These are phyloP conservation scores for Boletales sp. DNA, from an alignment of 768 basidiomycete species.

Conservation along the genomic window DNA sequence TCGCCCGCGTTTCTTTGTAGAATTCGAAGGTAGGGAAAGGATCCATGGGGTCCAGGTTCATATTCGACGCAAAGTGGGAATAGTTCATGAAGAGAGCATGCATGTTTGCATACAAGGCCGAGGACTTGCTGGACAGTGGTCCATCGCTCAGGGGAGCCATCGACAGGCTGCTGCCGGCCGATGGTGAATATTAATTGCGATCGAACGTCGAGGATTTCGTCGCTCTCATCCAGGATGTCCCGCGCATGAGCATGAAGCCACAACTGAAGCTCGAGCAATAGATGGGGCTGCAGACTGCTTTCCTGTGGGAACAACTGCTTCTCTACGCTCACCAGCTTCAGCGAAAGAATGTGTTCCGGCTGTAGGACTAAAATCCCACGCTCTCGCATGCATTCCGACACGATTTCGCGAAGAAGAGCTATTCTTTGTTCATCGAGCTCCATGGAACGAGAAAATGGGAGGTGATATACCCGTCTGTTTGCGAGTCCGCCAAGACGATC, in stretches of 20 bases:
- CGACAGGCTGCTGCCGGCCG: slow-evolving; percentile 22
- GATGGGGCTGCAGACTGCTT: not conserved
- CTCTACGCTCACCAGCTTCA: slow-evolving; percentile 42
- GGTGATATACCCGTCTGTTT: slow-evolving; percentile 42
- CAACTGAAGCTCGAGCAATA: slow-evolving; percentile 21
- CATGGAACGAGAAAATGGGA: slow-evolving; percentile 42
- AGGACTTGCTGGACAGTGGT: slow-evolving; percentile 26
- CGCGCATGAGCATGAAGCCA: slow-evolving; percentile 18
- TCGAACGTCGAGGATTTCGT: slow-evolving; percentile 25
- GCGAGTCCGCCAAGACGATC: slow-evolving; percentile 39
- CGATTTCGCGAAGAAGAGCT: slow-evolving; percentile 24
- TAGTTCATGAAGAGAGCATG: not conserved
- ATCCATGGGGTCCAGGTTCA: not conserved
- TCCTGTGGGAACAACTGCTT: slow-evolving; percentile 8
- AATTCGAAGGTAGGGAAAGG: slow-evolving; percentile 20
- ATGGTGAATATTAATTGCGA: slow-evolving; percentile 34
- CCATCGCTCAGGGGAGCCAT: slow-evolving; percentile 34
- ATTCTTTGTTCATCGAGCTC: not conserved
- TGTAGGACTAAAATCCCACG: slow-evolving; percentile 44
- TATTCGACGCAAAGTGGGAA: slow-evolving; percentile 5
- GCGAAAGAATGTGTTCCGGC: slow-evolving; percentile 51
- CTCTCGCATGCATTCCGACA: slow-evolving; percentile 32
- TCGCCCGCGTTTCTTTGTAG: not conserved
- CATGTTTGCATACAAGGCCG: slow-evolving; percentile 9
- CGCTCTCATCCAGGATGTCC: slow-evolving; percentile 25